phyloP scores from a whole-genome alignment of 306 rosid species.

The Medicago arabica region DNA sequence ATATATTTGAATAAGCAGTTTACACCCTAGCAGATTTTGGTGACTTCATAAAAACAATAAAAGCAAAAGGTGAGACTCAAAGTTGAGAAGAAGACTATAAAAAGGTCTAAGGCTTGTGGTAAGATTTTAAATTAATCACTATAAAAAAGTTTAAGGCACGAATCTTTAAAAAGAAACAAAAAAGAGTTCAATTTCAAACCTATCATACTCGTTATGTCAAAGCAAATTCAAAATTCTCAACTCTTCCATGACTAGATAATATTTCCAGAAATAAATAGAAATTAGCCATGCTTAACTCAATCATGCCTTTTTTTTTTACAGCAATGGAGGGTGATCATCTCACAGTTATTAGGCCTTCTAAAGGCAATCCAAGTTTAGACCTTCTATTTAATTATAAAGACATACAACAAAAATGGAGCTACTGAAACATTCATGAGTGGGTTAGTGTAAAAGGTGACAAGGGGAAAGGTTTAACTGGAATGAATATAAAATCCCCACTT shows the following conservation, averaged over 20 bases:
- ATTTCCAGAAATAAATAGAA: too few relatives aligned
- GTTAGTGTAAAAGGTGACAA: too few relatives aligned
- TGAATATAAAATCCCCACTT: too few relatives aligned
- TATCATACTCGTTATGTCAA: neutral
- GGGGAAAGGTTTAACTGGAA: too few relatives aligned
- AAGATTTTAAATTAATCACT: neutral
- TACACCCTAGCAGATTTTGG: conserved; percentile 3
- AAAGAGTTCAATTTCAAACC: neutral
- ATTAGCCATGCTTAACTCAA: neutral
- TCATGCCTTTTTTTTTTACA: neutral
- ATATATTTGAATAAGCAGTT: conserved; percentile 7
- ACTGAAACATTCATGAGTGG: neutral
- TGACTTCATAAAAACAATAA: conserved; percentile 37
- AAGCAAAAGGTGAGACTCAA: conserved; percentile 49
- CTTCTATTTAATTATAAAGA: neutral
- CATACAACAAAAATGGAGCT: neutral
- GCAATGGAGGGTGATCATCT: neutral
- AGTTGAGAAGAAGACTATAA: conserved; percentile 33
- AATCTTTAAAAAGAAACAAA: neutral
- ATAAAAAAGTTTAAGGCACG: neutral
- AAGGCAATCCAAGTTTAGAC: conserved; percentile 4
- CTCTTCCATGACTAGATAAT: neutral
- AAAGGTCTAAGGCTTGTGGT: neutral
- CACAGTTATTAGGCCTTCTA: neutral
- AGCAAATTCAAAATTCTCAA: neutral